Evolutionary conservation across 768 basidiomycete genomes (phyloP).

Genomic region (Dictyophora rubrovolvata): DNA sequence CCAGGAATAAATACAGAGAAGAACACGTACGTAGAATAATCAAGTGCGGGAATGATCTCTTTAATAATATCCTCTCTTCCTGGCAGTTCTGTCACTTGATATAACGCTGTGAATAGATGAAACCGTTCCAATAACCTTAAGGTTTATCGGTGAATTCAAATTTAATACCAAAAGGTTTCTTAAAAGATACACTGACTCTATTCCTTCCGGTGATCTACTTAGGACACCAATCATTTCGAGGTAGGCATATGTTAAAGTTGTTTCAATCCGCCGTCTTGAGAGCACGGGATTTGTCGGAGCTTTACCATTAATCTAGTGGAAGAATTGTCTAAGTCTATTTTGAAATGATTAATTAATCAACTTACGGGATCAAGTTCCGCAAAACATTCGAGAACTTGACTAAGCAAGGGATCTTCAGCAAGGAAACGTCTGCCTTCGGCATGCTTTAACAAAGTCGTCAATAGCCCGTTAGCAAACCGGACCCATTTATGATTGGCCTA

Average conservation of each 20-base stretch:
- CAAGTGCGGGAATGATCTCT: slow-evolving; percentile 81
- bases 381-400: slow-evolving; percentile 78
- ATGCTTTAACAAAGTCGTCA: slow-evolving; percentile 76
- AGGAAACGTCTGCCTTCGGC: slow-evolving; percentile 80
- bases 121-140: slow-evolving; percentile 78
- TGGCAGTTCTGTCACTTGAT: slow-evolving; percentile 84
- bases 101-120: slow-evolving; percentile 91
- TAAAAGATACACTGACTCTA: slow-evolving; percentile 50
- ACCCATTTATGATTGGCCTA: slow-evolving; percentile 83
- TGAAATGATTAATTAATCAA: slow-evolving; percentile 5
- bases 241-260: slow-evolving; percentile 84
- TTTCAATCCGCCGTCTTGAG: slow-evolving; percentile 70
- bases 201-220: slow-evolving; percentile 80
- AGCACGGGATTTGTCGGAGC: slow-evolving; percentile 74
- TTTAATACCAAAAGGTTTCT: background rate
- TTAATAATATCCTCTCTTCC: slow-evolving; percentile 89
- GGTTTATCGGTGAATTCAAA: background rate
- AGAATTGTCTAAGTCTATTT: background rate
- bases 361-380: slow-evolving; percentile 86
- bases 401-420: slow-evolving; percentile 75
- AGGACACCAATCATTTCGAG: slow-evolving; percentile 91
- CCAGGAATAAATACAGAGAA: background rate
- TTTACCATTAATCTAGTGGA: slow-evolving; percentile 53
- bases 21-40: slow-evolving; percentile 64
- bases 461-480: slow-evolving; percentile 66